These are phyloP conservation scores for Cryptosporidium parvum DNA, from an alignment of 169 alveolate genomes.

Conservation along the genomic window DNA sequence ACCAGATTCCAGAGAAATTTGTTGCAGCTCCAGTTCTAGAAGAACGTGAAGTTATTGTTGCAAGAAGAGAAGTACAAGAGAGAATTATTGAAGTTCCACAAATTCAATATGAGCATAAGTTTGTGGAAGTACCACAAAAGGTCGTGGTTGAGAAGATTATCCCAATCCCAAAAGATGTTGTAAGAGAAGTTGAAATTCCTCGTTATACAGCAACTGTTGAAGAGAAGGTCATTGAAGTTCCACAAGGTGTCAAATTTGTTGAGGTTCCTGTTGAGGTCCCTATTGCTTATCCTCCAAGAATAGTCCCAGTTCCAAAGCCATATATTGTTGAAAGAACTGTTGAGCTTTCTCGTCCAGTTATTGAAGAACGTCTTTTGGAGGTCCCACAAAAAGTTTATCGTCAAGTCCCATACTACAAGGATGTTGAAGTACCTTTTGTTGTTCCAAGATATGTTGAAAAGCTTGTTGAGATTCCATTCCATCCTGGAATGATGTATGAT, in stretches of 20 bases:
- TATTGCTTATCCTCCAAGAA: constrained; percentile 88
- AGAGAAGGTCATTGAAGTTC: constrained; percentile 87
- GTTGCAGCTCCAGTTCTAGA: constrained; percentile 88
- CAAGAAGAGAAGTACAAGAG: constrained; percentile 87
- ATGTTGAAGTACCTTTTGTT: constrained; percentile 87
- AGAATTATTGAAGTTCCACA: constrained; percentile 88
- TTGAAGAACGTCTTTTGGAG: constrained; percentile 83
- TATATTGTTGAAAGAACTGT: constrained; percentile 86
- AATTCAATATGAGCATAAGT: constrained; percentile 87
- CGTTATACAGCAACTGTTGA: constrained; percentile 87
- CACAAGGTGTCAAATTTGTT: constrained; percentile 88
- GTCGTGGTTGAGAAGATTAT: constrained; percentile 83
- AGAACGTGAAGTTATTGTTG: constrained; percentile 86
- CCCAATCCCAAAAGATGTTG: constrained; percentile 84
- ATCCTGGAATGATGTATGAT: constrained; percentile 80
- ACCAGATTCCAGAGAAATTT: constrained; percentile 86
- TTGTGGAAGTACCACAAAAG: constrained; percentile 82
- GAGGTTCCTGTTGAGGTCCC: constrained; percentile 90
- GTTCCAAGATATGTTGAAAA: constrained; percentile 89
- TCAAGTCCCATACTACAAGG: constrained; percentile 85
- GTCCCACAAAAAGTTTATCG: constrained; percentile 87
- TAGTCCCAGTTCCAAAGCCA: constrained; percentile 84
- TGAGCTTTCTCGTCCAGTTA: constrained; percentile 84
- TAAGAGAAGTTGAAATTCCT: constrained; percentile 85
- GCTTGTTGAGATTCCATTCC: constrained; percentile 85